Evolutionary conservation across 2,329 filamentous ascomycete species (phyloP), one percentile per base, ranked within the genome.

Genomic region (Hypoxylon sp.): DNA sequence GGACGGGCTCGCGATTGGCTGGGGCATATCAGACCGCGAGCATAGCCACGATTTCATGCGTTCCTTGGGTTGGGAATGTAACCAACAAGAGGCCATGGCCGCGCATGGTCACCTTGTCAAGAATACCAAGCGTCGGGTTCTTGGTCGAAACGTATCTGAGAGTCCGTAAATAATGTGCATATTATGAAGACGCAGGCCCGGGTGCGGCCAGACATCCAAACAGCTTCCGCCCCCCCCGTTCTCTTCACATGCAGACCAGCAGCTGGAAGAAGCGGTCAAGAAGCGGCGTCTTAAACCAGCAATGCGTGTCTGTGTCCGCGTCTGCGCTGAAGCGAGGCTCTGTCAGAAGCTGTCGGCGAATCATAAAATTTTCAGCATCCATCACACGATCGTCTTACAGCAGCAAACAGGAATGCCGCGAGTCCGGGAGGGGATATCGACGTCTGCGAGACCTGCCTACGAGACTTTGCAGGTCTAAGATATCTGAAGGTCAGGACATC

Each of bases 351-450:
- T 43, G 13, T 31, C 51, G 21, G 45, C 58, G 58, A 64, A 64
- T 64, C 58, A 62, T n/a, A 54, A 24, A 49, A 29, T 37, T 52
- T 51, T 56, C 41, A 21, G 48, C 42, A 51, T 48, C 35, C 43
- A 64, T 64, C 61, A 64, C 61, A 64, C 58, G 61, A 57, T 62
- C 58, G 54, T 64, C 61, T 64, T 64, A 51, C 58, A 64, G 58
- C 33, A 52, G 48, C 52, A 62, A 64, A 55, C 33, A 52, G 48
- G 55, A 62, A 54, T 59, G 58, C 61, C 58, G 61, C 46, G 55
- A 64, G 48, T 64, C 58, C 58, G 55, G 55, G 52, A 57, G 51
- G 53, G 60, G 58, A 58, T 24, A 50, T 45, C 38, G 24, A 48
- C 26, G 48, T 59, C 52, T 52, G 33, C 23, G 17, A 31, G n/a